A percentile compares a stretch with the other conserved stretches of the same genome.
Conservation (phyloP, 257 asterid species). For the Agastache rugosa region DNA sequence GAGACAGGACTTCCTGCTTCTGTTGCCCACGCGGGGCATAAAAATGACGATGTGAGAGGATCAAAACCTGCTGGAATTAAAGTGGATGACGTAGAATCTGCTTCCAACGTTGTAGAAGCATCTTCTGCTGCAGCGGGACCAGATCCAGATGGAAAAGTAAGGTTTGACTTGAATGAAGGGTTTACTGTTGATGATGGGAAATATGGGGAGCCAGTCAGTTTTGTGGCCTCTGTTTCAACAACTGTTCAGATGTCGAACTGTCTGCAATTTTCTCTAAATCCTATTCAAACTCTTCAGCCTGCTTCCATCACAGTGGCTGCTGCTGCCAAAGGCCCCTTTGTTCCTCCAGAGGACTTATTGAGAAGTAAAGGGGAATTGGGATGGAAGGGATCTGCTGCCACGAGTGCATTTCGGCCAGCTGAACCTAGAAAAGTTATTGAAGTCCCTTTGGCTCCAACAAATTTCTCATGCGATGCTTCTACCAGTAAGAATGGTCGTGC, state of each 20-base stretch:
- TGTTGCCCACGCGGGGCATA: conserved; percentile 34
- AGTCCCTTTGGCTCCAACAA: conserved; percentile 44
- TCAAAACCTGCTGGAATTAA: conserved; percentile 33
- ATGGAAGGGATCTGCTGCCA: conserved; percentile 97
- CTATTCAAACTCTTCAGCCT: conserved; percentile 51
- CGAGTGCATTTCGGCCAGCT: conserved; percentile 99
- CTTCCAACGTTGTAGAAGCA: conserved; percentile 34
- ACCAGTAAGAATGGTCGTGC: conserved; percentile 54
- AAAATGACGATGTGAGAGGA: conserved; percentile 37
- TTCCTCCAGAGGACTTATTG: conserved; percentile 88
- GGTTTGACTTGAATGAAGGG: conserved; percentile 85
- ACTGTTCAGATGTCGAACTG: conserved; percentile 44
- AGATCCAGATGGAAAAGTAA: conserved; percentile 50
- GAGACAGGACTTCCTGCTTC: conserved; percentile 36
- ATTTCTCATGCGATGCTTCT: conserved; percentile 44
- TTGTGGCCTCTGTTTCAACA: conserved; percentile 41
- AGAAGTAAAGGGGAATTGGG: conserved; percentile 79
- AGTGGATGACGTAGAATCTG: conserved; percentile 40
- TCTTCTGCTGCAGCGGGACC: conserved; percentile 43
- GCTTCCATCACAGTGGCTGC: conserved; percentile 83
- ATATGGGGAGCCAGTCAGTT: conserved; percentile 55
- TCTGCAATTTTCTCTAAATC: conserved; percentile 44
- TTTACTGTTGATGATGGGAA: conserved; percentile 73
- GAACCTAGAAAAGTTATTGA: conserved; percentile 79
- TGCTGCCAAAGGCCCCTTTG: conserved; percentile 85